Conservation (phyloP, 192 early-diverging fungal genomes). For the Coemansia sp. region DNA sequence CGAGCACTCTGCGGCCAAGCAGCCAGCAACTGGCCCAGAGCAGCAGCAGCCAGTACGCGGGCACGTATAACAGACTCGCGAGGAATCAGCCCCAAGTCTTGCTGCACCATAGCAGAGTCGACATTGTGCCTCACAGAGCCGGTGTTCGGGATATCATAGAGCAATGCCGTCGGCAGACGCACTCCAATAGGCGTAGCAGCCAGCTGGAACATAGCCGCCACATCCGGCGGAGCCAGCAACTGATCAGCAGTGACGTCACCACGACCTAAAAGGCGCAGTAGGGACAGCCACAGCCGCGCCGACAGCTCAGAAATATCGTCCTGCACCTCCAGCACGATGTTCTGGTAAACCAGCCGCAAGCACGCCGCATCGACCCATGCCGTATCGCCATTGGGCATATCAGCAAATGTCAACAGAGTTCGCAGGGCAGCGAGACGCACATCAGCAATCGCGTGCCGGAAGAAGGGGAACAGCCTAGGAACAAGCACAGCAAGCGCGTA, state of each 20-base stretch:
- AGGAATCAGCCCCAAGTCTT: constrained; percentile 86
- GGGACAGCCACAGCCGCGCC: constrained; percentile 66
- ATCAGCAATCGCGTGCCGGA: constrained; percentile 86
- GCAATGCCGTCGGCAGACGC: constrained; percentile 64
- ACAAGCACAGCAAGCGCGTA: constrained; percentile 63
- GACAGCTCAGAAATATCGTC: constrained; percentile 38
- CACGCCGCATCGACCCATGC: constrained; percentile 75
- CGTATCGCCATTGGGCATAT: constrained; percentile 53
- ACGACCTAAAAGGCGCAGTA: constrained; percentile 39
- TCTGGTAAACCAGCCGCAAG: constrained; percentile 86
- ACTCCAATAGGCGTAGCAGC: constrained; percentile 86
- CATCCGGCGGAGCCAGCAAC: constrained; percentile 24
- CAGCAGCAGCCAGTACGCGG: constrained; percentile 77
- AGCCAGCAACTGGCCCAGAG: constrained; percentile 77
- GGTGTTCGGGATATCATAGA: constrained; percentile 22
- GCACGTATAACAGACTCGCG: constrained; percentile 80
- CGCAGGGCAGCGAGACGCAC: constrained; percentile 86
- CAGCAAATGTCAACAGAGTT: constrained; percentile 73
- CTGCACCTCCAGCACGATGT: constrained; percentile 88
- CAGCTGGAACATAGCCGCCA: constrained; percentile 65
- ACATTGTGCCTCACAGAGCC: constrained; percentile 67
- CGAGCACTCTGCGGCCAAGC: constrained; percentile 57
- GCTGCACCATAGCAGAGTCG: constrained; percentile 88
- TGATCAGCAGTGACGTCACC: constrained; percentile 15
- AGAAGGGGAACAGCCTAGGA: constrained; percentile 92